phyloP scores from a whole-genome alignment of 176 grass and related monocot genomes.

The Panicum miliaceum region DNA sequence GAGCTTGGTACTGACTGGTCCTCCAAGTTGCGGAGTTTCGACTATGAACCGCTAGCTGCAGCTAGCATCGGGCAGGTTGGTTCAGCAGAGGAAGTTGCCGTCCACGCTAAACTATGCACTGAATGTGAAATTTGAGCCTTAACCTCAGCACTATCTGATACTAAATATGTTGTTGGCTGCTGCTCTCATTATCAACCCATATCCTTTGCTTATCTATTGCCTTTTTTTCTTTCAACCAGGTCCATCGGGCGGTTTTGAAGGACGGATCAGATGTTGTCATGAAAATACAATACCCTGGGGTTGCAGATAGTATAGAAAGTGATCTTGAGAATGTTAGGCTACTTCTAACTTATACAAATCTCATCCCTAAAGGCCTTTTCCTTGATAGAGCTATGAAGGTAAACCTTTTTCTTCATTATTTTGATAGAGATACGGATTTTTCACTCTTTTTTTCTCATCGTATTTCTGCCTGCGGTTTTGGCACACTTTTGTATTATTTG shows the following conservation, averaged over 20 bases:
- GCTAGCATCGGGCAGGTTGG: slow-evolving; percentile 87
- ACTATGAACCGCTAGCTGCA: slow-evolving; percentile 90
- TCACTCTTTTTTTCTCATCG: neutral
- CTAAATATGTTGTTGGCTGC: neutral
- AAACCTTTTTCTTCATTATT: slow-evolving; percentile 37
- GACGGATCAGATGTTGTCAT: slow-evolving; percentile 81
- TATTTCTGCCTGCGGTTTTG: neutral
- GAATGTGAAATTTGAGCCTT: slow-evolving; percentile 15
- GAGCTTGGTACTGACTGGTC: slow-evolving; percentile 79
- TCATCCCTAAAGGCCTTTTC: slow-evolving; percentile 98
- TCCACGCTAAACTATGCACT: neutral
- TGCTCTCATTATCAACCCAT: slow-evolving; percentile 16
- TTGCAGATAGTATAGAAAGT: slow-evolving; percentile 97
- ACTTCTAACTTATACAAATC: slow-evolving; percentile 87
- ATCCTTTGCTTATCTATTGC: slow-evolving; percentile 20
- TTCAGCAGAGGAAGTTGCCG: neutral
- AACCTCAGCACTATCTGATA: neutral
- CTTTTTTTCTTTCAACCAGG: slow-evolving; percentile 50
- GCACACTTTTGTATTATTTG: neutral
- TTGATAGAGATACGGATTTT: neutral
- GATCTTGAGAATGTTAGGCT: slow-evolving; percentile 93
- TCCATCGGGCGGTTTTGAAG: slow-evolving; percentile 81
- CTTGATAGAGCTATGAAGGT: slow-evolving; percentile 98
- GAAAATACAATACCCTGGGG: slow-evolving; percentile 98
- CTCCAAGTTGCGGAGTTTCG: slow-evolving; percentile 85